Evolutionary conservation across 2,329 filamentous ascomycete genomes (phyloP), one percentile per base, ranked within the genome.

Genomic region (Cyclaneusma minus): DNA sequence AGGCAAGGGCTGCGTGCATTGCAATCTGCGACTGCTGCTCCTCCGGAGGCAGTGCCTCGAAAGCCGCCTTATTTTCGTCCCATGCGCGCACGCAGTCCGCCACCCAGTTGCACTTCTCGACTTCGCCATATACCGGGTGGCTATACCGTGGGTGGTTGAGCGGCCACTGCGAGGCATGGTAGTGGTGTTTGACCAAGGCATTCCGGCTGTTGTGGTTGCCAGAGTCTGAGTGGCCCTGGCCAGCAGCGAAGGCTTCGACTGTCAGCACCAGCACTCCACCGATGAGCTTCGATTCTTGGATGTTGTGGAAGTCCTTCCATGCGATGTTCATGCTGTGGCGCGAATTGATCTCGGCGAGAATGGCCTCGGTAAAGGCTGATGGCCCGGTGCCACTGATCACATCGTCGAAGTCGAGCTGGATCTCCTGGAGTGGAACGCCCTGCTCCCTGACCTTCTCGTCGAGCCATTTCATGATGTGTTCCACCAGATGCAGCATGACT

Each of bases 151-250:
- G 72, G 42, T 81, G 75, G 3, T 57, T 56, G 27, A 62, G 64
- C 3, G 74, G 76, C 76, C 76, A 81, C 32, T 68, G 65, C 2
- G 73, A 80, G 1, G 76, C 76, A 45, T 81, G 76, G 41, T 79
- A 82, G 47, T 80, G 73, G 43, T 82, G 76, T 47, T 72, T 76
- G 13, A 81, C 73, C 2, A 81, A 55, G 2, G 76, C 75, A 12
- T 62, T 61, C 26, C 70, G 58, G 2, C 72, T 60, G 27, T 74
- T 62, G 47, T 80, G 75, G 40, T 73, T 79, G 9, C 74, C 74
- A 0, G 72, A 77, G 42, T 80, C 66, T 0, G 74, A 80, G 47
- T 81, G 75, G 8, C 75, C 75, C 45, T 80, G 74, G 8, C 74
- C 74, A 1, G 74, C 75, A 9, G 74, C 75, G 37, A 80, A 80